Conservation (phyloP, 2,329 filamentous ascomycete species). For the Penicillium griseofulvum region DNA sequence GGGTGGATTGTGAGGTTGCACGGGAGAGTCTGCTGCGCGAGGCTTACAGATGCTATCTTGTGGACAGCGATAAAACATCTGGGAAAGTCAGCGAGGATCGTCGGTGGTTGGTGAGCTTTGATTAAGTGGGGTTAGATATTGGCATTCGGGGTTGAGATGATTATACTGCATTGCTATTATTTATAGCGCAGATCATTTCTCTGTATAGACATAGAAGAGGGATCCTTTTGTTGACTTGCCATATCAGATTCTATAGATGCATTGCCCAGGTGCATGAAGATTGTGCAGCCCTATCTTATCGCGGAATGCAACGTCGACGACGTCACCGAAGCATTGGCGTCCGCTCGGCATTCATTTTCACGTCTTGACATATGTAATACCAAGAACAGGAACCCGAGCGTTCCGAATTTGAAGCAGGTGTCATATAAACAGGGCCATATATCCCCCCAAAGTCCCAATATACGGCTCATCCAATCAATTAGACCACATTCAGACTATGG, state of each 20-base stretch:
- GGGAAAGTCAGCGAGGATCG: conserved; percentile 33
- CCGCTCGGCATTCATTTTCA: not conserved
- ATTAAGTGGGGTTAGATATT: not conserved
- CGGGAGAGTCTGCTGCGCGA: conserved; percentile 66
- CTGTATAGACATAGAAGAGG: not conserved
- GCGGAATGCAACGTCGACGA: not conserved
- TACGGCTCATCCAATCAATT: not conserved
- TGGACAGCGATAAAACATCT: conserved; percentile 28
- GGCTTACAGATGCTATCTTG: conserved; percentile 53
- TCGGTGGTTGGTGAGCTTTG: conserved; percentile 38
- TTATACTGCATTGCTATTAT: not conserved
- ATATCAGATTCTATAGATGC: not conserved
- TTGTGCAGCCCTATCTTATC: not conserved
- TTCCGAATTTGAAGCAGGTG: not conserved
- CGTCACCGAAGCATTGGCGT: conserved; percentile 7
- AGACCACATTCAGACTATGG: conserved; percentile 8
- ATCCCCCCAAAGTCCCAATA: too few relatives aligned
- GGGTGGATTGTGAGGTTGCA: conserved; percentile 81
- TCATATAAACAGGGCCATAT: not conserved
- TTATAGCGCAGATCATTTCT: not conserved
- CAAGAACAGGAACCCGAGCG: not conserved
- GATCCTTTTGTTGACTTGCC: not conserved
- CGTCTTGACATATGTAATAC: conserved; percentile 7
- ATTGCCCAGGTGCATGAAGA: not conserved
- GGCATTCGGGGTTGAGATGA: not conserved